These are phyloP conservation scores for Cytospora piceae DNA, from an alignment of 2,329 filamentous ascomycete genomes.

Conservation along the genomic window DNA sequence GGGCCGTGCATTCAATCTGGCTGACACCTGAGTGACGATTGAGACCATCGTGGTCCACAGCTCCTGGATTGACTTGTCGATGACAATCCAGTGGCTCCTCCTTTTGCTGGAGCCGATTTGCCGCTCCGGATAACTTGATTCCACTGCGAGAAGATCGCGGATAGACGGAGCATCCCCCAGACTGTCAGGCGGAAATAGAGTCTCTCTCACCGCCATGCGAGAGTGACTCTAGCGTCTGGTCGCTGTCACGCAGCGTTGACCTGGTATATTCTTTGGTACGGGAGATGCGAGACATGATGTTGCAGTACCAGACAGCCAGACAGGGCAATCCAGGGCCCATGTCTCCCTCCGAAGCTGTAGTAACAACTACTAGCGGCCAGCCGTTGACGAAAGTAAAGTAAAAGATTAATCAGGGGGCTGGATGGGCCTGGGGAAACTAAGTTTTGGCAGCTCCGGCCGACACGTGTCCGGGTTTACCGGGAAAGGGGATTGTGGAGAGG, in stretches of 20 bases:
- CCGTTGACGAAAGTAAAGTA: slow-evolving; percentile 12
- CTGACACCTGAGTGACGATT: neutral
- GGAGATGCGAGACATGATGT: slow-evolving; percentile 3
- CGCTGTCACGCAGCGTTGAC: neutral
- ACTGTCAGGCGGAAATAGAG: neutral
- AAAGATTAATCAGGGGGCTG: slow-evolving; percentile 25
- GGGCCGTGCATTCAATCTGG: neutral
- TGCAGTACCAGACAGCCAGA: slow-evolving; percentile 6
- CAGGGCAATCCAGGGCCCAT: neutral
- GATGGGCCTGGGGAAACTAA: slow-evolving; percentile 24
- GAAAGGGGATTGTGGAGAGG: slow-evolving; percentile 21
- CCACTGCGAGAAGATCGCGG: neutral
- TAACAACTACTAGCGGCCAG: neutral
- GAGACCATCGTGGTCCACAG: neutral
- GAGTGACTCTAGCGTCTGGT: neutral
- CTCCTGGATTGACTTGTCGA: slow-evolving; percentile 1
- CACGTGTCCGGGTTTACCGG: slow-evolving; percentile 24
- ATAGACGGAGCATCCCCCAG: neutral
- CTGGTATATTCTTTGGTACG: neutral
- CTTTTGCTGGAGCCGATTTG: neutral
- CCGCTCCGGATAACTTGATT: neutral
- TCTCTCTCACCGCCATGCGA: neutral
- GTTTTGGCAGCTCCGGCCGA: slow-evolving; percentile 17
- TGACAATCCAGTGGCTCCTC: slow-evolving; percentile 4
- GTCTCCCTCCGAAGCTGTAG: neutral